phyloP scores from a whole-genome alignment of 164 flowering plant species.

The Macadamia integrifolia region DNA sequence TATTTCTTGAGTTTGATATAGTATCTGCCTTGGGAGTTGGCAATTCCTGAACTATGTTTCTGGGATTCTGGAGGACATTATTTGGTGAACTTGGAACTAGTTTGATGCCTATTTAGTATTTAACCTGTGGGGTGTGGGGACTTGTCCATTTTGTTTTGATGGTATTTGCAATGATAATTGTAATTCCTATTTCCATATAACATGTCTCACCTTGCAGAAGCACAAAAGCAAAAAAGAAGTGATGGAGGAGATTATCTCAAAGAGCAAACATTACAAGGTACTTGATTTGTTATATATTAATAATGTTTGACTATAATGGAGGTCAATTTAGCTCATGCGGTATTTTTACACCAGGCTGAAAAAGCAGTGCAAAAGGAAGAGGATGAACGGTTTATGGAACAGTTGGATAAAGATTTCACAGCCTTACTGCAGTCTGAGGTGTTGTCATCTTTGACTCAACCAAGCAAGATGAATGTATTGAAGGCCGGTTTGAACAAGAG shows the following conservation, averaged over 20 bases:
- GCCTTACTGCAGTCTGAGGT: conserved; percentile 55
- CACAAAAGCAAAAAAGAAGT: conserved; percentile 83
- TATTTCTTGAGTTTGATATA: background rate
- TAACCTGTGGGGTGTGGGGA: background rate
- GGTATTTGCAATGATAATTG: background rate
- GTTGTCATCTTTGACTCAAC: conserved; percentile 49
- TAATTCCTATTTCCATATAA: background rate
- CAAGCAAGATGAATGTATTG: conserved; percentile 52
- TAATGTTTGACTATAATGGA: background rate
- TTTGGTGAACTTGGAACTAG: too few species aligned
- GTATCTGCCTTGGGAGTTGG: background rate
- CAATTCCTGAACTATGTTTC: background rate
- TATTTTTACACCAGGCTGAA: conserved; percentile 45
- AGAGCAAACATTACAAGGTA: conserved; percentile 86
- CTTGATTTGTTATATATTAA: background rate
- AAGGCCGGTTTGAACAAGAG: conserved; percentile 48
- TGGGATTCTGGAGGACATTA: background rate
- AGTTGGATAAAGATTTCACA: conserved; percentile 65
- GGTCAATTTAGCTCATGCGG: background rate
- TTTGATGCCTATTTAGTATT: background rate
- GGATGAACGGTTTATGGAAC: conserved; percentile 60
- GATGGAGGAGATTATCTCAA: conserved; percentile 74
- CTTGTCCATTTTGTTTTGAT: background rate
- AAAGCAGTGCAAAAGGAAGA: conserved; percentile 86
- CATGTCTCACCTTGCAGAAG: conserved; percentile 40